These are phyloP conservation scores for Pyrus hybrid DNA, from an alignment of 331 rosid genomes.

Conservation along the genomic window DNA sequence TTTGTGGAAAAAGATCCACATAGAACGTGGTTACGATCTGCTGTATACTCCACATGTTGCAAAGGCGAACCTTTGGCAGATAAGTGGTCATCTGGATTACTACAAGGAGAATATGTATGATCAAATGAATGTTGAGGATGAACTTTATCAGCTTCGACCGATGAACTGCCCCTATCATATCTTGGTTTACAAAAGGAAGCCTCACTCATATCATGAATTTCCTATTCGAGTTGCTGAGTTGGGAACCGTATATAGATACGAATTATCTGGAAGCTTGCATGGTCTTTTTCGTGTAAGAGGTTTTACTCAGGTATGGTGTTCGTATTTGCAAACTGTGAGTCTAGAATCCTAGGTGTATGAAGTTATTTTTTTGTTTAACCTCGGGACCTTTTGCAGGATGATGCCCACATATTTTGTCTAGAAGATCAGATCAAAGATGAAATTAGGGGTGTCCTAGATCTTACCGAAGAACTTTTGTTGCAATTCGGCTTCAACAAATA, in stretches of 20 bases:
- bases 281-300: slow-evolving; percentile 98
- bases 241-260: slow-evolving; percentile 95
- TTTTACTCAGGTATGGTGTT: slow-evolving; percentile 68
- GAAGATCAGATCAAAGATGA: slow-evolving; percentile 87
- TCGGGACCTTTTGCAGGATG: slow-evolving; percentile 59
- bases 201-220: slow-evolving; percentile 82
- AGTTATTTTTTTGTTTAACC: slow-evolving; percentile 16
- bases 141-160: too few relatives aligned
- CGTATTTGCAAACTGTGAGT: neutral
- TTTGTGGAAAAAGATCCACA: too few relatives aligned
- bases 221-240: slow-evolving; percentile 88
- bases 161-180: slow-evolving; percentile 99
- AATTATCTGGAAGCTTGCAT: slow-evolving; percentile 90
- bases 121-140: too few relatives aligned
- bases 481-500: slow-evolving; percentile 87
- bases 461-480: slow-evolving; percentile 61
- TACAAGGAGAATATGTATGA: too few relatives aligned
- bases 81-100: too few relatives aligned
- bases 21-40: too few relatives aligned
- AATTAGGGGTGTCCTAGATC: slow-evolving; percentile 90
- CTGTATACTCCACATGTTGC: too few relatives aligned
- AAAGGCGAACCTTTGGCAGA: too few relatives aligned
- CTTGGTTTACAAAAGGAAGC: slow-evolving; percentile 79
- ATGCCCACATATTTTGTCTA: slow-evolving; percentile 94
- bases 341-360: neutral